Percentiles rank a stretch among this genome's conserved stretches.
Conservation (phyloP, 163 green algal genomes). For the Coccomyxa subellipsoidea region DNA sequence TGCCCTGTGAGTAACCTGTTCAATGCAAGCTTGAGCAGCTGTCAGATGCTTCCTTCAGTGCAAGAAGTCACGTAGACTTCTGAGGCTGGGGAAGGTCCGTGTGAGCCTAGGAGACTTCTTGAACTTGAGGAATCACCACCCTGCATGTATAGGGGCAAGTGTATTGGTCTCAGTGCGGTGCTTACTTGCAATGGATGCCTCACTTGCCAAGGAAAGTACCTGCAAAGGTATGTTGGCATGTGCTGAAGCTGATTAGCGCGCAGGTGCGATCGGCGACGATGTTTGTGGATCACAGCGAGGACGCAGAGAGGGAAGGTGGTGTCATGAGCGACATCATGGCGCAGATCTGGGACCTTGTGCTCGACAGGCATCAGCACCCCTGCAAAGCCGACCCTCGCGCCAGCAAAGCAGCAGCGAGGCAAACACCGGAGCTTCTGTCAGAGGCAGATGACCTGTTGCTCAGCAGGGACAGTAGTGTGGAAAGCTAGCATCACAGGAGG, state of each 20-base stretch:
- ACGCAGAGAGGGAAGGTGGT: background rate
- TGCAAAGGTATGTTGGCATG: background rate
- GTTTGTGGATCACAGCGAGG: background rate
- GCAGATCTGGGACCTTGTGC: background rate
- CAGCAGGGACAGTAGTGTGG: background rate
- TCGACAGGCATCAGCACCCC: background rate
- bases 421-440: background rate
- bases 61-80: no score
- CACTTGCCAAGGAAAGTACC: no score
- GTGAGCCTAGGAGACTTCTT: no score
- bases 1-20: no score
- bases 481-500: background rate
- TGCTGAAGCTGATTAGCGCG: background rate
- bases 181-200: no score
- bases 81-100: no score
- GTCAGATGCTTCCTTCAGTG: background rate
- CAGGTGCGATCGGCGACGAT: background rate
- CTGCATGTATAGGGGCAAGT: no score
- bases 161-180: no score
- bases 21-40: no score
- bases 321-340: slow-evolving; percentile 1
- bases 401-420: background rate
- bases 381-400: background rate
- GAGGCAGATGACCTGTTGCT: background rate
- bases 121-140: no score